Evolutionary conservation across 2,329 filamentous ascomycete genomes (phyloP).

Genomic region (Colletotrichum sojae): DNA sequence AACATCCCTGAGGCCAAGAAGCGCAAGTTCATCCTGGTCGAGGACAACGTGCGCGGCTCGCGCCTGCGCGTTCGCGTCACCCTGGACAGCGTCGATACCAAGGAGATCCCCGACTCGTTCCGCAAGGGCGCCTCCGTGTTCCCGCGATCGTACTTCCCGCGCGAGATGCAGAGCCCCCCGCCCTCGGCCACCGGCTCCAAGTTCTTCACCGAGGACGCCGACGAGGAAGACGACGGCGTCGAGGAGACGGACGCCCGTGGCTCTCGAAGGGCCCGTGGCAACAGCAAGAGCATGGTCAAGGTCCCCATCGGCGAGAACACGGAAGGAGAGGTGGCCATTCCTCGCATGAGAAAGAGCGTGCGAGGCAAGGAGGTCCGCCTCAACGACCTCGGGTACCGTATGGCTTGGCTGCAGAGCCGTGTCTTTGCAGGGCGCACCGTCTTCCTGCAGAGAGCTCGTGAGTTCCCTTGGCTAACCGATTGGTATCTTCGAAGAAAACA

Average conservation of each 20-base stretch:
- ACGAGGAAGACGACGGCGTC: slow-evolving; percentile 71
- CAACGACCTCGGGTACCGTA: slow-evolving; percentile 93
- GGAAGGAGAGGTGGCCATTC: slow-evolving; percentile 81
- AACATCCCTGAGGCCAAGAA: slow-evolving; percentile 91
- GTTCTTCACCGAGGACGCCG: slow-evolving; percentile 78
- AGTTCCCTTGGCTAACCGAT: slow-evolving; percentile 59
- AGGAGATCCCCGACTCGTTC: slow-evolving; percentile 96
- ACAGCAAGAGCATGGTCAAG: slow-evolving; percentile 64
- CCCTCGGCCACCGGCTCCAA: slow-evolving; percentile 81
- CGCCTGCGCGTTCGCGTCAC: slow-evolving; percentile 91
- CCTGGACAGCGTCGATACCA: slow-evolving; percentile 93
- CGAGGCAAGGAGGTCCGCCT: slow-evolving; percentile 88
- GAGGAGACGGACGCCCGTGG: slow-evolving; percentile 65
- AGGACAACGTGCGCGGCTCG: slow-evolving; percentile 85
- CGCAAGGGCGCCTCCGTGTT: slow-evolving; percentile 91
- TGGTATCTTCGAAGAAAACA: neutral
- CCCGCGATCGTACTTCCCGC: slow-evolving; percentile 91
- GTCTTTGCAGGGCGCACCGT: slow-evolving; percentile 89
- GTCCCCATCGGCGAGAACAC: slow-evolving; percentile 79
- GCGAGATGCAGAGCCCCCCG: slow-evolving; percentile 91
- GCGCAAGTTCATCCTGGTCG: slow-evolving; percentile 96
- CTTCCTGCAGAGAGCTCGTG: slow-evolving; percentile 92
- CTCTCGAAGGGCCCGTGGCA: slow-evolving; percentile 51
- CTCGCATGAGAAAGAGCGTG: slow-evolving; percentile 77
- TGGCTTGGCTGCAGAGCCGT: slow-evolving; percentile 96